Conservation (phyloP, 2,329 filamentous ascomycete species). For the Pestalotiopsis sp. region DNA sequence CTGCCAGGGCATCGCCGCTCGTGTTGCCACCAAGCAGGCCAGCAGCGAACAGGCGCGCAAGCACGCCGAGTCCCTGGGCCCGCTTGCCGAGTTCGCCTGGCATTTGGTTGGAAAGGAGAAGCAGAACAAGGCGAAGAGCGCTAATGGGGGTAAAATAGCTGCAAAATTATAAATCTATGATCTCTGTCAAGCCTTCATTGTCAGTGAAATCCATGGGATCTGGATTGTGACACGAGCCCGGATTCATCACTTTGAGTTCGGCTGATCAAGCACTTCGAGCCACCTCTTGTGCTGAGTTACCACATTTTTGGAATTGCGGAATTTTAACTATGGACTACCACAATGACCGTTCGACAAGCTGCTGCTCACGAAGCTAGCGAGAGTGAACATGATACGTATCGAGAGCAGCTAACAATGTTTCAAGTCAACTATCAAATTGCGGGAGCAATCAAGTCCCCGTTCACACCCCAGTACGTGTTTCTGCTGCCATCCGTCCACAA, state of each 20-base stretch:
- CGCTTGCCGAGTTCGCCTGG: conserved; percentile 82
- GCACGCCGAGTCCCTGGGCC: conserved; percentile 69
- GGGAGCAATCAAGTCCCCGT: neutral
- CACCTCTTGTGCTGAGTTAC: no score
- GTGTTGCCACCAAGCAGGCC: conserved; percentile 83
- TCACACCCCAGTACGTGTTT: conserved; percentile 3
- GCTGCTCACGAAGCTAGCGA: no score
- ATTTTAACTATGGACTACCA: no score
- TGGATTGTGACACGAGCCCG: neutral
- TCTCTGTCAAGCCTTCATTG: neutral
- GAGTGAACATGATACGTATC: no score
- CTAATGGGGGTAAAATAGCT: neutral
- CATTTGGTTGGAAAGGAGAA: conserved; percentile 57
- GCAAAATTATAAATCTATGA: neutral
- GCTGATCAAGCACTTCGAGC: no score
- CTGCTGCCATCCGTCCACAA: conserved; percentile 2
- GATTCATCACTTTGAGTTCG: no score
- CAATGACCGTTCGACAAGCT: no score
- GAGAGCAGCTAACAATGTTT: no score
- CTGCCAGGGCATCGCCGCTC: conserved; percentile 87
- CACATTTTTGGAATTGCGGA: no score
- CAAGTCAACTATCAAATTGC: neutral
- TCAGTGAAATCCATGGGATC: neutral
- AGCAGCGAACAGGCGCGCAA: conserved; percentile 80
- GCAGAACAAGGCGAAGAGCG: conserved; percentile 7